These are phyloP conservation scores for Verticillium isaacii DNA, from an alignment of 2,329 filamentous ascomycete genomes.

Conservation along the genomic window DNA sequence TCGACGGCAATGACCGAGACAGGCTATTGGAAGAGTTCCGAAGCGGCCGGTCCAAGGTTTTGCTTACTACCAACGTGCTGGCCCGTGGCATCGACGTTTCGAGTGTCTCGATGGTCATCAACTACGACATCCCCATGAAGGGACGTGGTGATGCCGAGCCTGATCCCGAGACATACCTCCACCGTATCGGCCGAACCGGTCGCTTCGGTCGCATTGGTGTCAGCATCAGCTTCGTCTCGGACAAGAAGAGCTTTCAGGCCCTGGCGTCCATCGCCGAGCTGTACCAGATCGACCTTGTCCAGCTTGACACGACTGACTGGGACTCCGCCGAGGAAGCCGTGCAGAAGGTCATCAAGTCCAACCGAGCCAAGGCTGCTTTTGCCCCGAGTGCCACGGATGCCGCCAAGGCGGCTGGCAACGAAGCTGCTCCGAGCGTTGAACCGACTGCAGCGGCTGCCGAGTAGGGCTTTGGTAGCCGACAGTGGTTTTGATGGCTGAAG, in stretches of 20 bases:
- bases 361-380: constrained; percentile 51
- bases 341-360: constrained; percentile 74
- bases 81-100: constrained; percentile 91
- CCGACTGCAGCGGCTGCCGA: neutral
- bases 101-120: constrained; percentile 95
- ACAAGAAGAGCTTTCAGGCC: constrained; percentile 74
- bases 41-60: constrained; percentile 81
- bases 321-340: constrained; percentile 81
- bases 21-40: constrained; percentile 82
- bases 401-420: neutral
- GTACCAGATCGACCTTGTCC: constrained; percentile 76
- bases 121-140: constrained; percentile 83
- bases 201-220: constrained; percentile 96
- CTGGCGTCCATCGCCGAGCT: constrained; percentile 74
- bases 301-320: constrained; percentile 84
- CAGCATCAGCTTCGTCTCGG: constrained; percentile 90
- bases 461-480: neutral
- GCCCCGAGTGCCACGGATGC: constrained; percentile 40
- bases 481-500: neutral
- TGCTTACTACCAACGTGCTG: constrained; percentile 96
- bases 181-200: constrained; percentile 94
- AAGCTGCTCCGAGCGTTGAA: neutral
- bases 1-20: constrained; percentile 81
- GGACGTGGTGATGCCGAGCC: constrained; percentile 74
- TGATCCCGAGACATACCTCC: constrained; percentile 92